phyloP scores from a whole-genome alignment of 345 rosid species.

The Eucalyptus sp. region DNA sequence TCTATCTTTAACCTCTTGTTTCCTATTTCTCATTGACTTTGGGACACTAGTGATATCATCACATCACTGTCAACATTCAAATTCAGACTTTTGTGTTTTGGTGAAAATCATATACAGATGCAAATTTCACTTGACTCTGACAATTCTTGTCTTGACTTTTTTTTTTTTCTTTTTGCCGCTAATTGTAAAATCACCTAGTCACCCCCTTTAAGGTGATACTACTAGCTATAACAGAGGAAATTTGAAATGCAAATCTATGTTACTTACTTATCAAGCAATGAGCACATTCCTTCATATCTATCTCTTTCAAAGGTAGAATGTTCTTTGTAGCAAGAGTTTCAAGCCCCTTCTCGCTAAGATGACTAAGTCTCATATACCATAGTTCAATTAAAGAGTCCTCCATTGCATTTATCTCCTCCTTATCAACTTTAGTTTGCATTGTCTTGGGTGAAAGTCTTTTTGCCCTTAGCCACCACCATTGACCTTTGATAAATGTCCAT shows the following conservation, averaged over 20 bases:
- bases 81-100: too few species aligned
- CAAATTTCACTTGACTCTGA: rapidly evolving
- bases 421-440: too few species aligned
- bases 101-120: rapidly evolving
- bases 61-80: rapidly evolving
- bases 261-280: not conserved
- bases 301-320: not conserved
- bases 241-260: not conserved
- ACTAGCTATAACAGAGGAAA: not conserved
- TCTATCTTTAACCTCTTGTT: too few species aligned
- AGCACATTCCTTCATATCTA: not conserved
- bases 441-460: rapidly evolving
- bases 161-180: too few species aligned
- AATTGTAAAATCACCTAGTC: not conserved
- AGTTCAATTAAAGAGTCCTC: not conserved
- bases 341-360: not conserved
- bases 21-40: too few species aligned
- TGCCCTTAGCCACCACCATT: too few species aligned
- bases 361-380: not conserved
- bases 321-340: not conserved
- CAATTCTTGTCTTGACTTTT: too few species aligned
- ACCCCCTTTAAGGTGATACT: rapidly evolving
- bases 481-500: too few species aligned
- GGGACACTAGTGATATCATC: too few species aligned
- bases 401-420: not conserved